Percentiles rank a stretch among this genome's conserved stretches.
These are phyloP conservation scores for Syncephalastrum contaminatum DNA, from an alignment of 371 early-diverging fungal genomes.

Conservation along the genomic window DNA sequence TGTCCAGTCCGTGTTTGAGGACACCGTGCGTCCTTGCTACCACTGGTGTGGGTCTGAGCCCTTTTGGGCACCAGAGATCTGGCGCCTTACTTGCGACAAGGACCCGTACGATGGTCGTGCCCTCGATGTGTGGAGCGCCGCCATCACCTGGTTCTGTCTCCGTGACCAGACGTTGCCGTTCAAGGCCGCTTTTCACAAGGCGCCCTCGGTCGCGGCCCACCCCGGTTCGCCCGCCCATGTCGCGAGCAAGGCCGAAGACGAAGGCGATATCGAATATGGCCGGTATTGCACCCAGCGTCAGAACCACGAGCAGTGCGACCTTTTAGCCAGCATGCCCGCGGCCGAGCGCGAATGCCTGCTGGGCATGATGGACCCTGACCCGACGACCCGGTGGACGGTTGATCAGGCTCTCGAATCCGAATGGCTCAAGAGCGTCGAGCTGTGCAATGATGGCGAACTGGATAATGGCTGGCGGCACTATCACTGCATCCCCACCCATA, in stretches of 20 bases:
- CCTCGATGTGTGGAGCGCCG: conserved; percentile 85
- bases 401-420: conserved; percentile 38
- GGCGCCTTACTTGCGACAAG: conserved; percentile 27
- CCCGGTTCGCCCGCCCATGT: conserved; percentile 45
- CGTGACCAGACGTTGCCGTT: conserved; percentile 70
- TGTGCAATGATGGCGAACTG: conserved; percentile 43
- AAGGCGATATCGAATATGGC: conserved; percentile 34
- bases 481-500: conserved; percentile 20
- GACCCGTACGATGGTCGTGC: conserved; percentile 80
- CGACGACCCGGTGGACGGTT: conserved; percentile 45
- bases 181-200: conserved; percentile 53
- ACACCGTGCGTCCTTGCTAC: conserved; percentile 59
- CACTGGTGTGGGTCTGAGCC: conserved; percentile 88
- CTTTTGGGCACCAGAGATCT: conserved; percentile 91
- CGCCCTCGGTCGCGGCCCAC: conserved; percentile 40
- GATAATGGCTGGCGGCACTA: conserved; percentile 44
- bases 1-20: conserved; percentile 77
- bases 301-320: too few species aligned
- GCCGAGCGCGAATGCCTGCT: conserved; percentile 30
- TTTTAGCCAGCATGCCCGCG: too few species aligned
- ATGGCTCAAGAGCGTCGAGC: conserved; percentile 44
- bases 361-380: conserved; percentile 51
- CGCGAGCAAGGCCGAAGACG: conserved; percentile 27
- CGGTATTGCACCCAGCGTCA: conserved; percentile 24
- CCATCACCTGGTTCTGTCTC: conserved; percentile 82